These are phyloP conservation scores for Maudiozyma humilis DNA, from an alignment of 1,139 yeast species.

Conservation along the genomic window DNA sequence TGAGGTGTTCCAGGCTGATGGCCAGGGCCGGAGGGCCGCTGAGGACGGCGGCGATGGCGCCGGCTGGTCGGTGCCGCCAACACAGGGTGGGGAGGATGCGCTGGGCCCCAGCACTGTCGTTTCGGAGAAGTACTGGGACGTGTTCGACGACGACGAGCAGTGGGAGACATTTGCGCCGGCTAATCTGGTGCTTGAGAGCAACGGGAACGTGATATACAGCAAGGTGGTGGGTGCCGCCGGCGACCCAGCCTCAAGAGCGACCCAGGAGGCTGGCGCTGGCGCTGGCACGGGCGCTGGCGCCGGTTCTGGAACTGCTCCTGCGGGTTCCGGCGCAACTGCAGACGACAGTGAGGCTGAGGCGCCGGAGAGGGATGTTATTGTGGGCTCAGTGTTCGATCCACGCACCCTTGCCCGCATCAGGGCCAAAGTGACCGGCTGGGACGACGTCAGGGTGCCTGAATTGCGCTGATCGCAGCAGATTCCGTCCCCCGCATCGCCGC, in stretches of 20 bases:
- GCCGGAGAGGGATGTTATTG: slow-evolving; percentile 2
- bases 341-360: neutral
- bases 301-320: too few relatives aligned
- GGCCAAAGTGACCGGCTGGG: slow-evolving; percentile 5
- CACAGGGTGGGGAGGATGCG: neutral
- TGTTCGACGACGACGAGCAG: slow-evolving; percentile 6
- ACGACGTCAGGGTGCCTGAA: neutral
- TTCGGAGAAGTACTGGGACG: slow-evolving; percentile 6
- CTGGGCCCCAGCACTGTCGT: neutral
- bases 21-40: neutral
- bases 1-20: neutral
- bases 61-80: neutral
- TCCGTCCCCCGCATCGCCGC: neutral
- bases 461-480: neutral
- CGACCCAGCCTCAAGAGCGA: too few relatives aligned
- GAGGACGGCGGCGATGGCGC: neutral
- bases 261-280: too few relatives aligned
- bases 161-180: slow-evolving; percentile 5
- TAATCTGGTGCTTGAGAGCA: slow-evolving; percentile 3
- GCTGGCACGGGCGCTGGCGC: too few relatives aligned
- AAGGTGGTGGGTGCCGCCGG: neutral
- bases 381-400: slow-evolving; percentile 7
- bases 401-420: slow-evolving; percentile 3
- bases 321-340: too few relatives aligned
- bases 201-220: slow-evolving; percentile 7